Percentiles rank a stretch among this genome's conserved stretches.
phyloP scores from a whole-genome alignment of 768 basidiomycete genomes.

The Boletus eberwhitei region DNA sequence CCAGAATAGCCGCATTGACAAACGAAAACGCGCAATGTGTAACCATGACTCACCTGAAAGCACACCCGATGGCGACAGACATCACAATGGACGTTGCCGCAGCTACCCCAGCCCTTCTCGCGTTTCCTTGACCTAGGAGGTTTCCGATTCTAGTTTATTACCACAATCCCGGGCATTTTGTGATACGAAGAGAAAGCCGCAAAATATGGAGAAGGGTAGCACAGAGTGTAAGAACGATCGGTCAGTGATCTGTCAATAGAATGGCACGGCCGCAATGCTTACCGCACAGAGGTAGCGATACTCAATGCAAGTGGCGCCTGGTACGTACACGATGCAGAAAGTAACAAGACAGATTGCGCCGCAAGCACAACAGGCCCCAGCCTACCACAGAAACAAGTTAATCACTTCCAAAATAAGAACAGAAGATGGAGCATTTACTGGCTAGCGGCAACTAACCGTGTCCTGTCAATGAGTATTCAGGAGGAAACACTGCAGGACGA shows the following conservation, averaged over 20 bases:
- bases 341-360: constrained; percentile 81
- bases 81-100: constrained; percentile 64
- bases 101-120: constrained; percentile 66
- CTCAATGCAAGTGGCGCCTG: constrained; percentile 83
- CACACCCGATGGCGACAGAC: constrained; percentile 57
- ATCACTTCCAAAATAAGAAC: background rate
- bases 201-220: background rate
- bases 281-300: constrained; percentile 85
- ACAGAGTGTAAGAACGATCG: background rate
- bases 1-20: background rate
- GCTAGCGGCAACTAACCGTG: constrained; percentile 47
- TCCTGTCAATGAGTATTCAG: background rate
- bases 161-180: background rate
- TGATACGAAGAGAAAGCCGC: background rate
- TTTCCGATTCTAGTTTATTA: constrained; percentile 68
- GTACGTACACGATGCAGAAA: constrained; percentile 71
- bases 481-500: background rate
- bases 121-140: constrained; percentile 77
- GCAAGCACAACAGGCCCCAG: constrained; percentile 81
- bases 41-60: constrained; percentile 52
- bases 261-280: constrained; percentile 15
- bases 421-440: constrained; percentile 33
- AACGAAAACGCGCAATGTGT: background rate
- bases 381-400: constrained; percentile 35
- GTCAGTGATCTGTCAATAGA: background rate